Evolutionary conservation across 768 basidiomycete species (phyloP).

Genomic region (Chalciporus sphaerocephalus): DNA sequence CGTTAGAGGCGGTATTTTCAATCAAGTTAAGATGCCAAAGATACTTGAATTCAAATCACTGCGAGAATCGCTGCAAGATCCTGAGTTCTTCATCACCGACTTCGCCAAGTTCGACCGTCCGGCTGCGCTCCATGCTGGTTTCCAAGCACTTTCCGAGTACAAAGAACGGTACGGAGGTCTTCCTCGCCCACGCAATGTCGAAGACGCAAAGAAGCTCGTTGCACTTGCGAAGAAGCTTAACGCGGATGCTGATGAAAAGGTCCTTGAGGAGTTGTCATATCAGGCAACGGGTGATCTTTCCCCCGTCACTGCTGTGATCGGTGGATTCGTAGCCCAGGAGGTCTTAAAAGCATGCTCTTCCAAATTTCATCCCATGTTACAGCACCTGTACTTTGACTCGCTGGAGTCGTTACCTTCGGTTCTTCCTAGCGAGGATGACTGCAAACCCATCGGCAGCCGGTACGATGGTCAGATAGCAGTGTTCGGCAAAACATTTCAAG

Average conservation of each 20-base stretch:
- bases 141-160: constrained; percentile 89
- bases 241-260: constrained; percentile 71
- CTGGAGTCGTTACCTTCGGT: constrained; percentile 83
- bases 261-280: constrained; percentile 80
- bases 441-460: constrained; percentile 73
- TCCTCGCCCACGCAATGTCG: constrained; percentile 76
- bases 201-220: constrained; percentile 74
- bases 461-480: constrained; percentile 96
- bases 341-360: constrained; percentile 95
- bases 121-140: constrained; percentile 83
- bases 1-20: constrained; percentile 87
- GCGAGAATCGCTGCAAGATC: constrained; percentile 71
- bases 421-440: constrained; percentile 78
- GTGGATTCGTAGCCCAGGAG: constrained; percentile 97
- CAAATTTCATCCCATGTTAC: constrained; percentile 96
- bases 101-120: constrained; percentile 97
- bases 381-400: constrained; percentile 96
- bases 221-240: constrained; percentile 75
- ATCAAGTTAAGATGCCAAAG: constrained; percentile 99
- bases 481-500: constrained; percentile 89
- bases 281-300: constrained; percentile 89
- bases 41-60: constrained; percentile 93
- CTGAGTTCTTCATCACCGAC: constrained; percentile 92
- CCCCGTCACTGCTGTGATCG: constrained; percentile 88
- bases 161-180: constrained; percentile 56